Evolutionary conservation across 345 rosid species (phyloP).

Genomic region (Kernera saxatilis): DNA sequence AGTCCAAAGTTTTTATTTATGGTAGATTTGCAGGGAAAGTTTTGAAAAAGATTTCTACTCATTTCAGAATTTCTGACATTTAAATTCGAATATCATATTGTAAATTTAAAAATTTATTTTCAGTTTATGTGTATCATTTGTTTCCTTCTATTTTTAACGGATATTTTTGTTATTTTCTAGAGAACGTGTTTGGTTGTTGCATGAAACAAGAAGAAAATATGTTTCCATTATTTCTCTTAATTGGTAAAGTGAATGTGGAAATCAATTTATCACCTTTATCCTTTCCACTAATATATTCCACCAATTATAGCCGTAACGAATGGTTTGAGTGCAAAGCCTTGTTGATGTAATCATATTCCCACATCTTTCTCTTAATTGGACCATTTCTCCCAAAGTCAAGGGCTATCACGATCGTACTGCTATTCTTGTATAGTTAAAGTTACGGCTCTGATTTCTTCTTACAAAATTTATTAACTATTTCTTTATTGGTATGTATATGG

Average conservation of each 20-base stretch:
- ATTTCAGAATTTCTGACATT: too few relatives aligned
- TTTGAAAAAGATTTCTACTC: too few relatives aligned
- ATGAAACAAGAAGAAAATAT: too few relatives aligned
- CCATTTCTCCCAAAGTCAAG: neutral
- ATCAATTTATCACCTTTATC: conserved; percentile 12
- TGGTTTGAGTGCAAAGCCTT: neutral
- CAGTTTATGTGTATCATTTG: too few relatives aligned
- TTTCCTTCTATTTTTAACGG: too few relatives aligned
- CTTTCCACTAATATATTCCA: conserved; percentile 3
- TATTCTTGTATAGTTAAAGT: neutral
- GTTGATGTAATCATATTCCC: conserved; percentile 3
- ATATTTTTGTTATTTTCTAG: too few relatives aligned
- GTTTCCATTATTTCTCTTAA: neutral
- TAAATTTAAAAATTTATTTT: too few relatives aligned
- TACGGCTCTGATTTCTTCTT: neutral
- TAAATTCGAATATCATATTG: too few relatives aligned
- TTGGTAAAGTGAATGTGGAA: neutral
- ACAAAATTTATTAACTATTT: neutral
- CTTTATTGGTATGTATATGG: neutral
- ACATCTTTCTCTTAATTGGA: conserved; percentile 4
- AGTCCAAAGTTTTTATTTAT: too few relatives aligned
- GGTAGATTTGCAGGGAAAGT: too few relatives aligned
- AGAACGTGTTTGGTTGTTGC: too few relatives aligned
- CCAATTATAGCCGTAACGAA: neutral
- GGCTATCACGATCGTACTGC: conserved; percentile 7